Evolutionary conservation across 495 filamentous ascomycete species (phyloP).

Genomic region (Daldinia decipiens): DNA sequence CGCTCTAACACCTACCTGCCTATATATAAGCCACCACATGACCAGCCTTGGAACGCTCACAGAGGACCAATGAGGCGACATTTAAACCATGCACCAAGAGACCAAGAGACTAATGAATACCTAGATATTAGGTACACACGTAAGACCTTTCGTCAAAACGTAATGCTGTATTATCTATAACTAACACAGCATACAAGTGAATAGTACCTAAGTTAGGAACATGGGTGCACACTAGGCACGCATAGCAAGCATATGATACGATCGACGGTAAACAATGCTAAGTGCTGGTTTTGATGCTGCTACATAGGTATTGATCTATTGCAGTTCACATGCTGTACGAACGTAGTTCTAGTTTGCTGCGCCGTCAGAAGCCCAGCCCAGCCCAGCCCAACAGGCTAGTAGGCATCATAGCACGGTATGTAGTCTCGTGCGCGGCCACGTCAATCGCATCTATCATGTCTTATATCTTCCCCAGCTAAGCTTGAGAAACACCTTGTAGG

Average conservation of each 20-base stretch:
- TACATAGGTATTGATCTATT: not conserved
- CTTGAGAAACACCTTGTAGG: constrained; percentile 10
- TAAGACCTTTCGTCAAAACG: not conserved
- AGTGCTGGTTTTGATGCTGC: not conserved
- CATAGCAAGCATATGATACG: not conserved
- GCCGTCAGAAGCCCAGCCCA: not conserved
- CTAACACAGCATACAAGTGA: not conserved
- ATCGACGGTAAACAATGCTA: not conserved
- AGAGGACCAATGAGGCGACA: constrained; percentile 10
- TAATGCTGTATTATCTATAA: not conserved
- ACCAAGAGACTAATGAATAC: constrained; percentile 3
- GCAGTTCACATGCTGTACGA: not conserved
- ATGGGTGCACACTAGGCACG: not conserved
- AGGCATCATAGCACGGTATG: not conserved
- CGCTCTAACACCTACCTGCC: not conserved
- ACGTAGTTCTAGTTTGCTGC: not conserved
- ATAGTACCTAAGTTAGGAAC: not conserved
- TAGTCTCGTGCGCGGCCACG: not conserved
- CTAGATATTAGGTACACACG: not conserved
- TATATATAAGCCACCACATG: constrained; percentile 18
- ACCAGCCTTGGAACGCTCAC: not conserved
- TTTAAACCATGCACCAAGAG: too few species aligned
- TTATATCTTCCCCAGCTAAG: not conserved
- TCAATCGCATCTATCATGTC: not conserved
- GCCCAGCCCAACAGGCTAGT: not conserved